Base-by-base conservation (phyloP, 23 red algal species). In the Gracilaria caudata region DNA sequence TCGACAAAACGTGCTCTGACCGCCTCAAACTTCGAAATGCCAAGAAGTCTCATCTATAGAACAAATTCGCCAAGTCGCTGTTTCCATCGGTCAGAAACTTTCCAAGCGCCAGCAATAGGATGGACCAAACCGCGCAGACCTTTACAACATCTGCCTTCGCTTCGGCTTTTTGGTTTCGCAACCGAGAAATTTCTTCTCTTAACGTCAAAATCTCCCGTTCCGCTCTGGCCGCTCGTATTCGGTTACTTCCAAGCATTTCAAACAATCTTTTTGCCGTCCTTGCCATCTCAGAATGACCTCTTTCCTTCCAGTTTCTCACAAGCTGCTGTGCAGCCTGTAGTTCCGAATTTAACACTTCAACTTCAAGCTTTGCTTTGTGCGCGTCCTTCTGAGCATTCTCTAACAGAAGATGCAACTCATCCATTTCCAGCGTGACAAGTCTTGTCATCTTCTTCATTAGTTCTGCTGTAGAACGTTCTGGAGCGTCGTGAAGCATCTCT, bases 201-300 rank as follows among this genome's bases (percentile, higher is more conserved):
- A 75, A 26, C 21, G 70, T 46, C 43, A 46, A 43, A 23, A 75
- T 38, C 40, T 75, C 39, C 29, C 24, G 37, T 47, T 75, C 70
- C 1, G 70, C 70, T 47, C 19, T 23, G 26, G 43, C 39, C 0
- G 70, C 70, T 26, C 40, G 34, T 49, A 24, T 75, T 38, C 26
- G 70, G 1, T 38, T 41, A 21, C 39, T 43, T 29, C 38, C 70
- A 75, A 75, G 70, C 37, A 3, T 20, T 25, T 21, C 70, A 75
- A 75, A 75, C 43, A 75, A 17, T 34, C 70, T 75, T n/a, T 21
- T 33, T 47, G 70, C 70, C 37, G 70, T 75, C 43, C 47, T 75
- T 45, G 70, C 70, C 29, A 75, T 75, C 11, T 75, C 70, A 45
- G 39, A 24, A 24, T 49, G 39, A 4, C 70, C 70, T 75, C 38